phyloP scores from a whole-genome alignment of 2,329 filamentous ascomycete genomes.

The Nigrospora oryzae region DNA sequence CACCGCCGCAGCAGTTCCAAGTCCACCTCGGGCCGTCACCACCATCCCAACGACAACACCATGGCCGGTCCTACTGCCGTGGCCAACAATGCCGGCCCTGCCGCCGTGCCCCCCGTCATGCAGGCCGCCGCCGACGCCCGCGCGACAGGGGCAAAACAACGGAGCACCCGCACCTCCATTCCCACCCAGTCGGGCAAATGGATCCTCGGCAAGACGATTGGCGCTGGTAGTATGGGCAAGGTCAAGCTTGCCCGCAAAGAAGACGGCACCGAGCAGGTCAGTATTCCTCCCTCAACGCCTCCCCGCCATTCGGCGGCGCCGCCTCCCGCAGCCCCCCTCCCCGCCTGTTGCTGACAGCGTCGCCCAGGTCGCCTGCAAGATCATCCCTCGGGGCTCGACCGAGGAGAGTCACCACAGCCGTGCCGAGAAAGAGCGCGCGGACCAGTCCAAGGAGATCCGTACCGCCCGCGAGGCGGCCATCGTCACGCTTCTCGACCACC shows the following conservation, averaged over 20 bases:
- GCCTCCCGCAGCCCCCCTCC: not conserved
- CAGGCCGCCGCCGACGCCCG: conserved; percentile 36
- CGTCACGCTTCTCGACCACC: conserved; percentile 86
- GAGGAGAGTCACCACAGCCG: conserved; percentile 70
- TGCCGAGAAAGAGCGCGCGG: conserved; percentile 76
- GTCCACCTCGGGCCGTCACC: conserved; percentile 28
- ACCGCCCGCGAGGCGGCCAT: conserved; percentile 95
- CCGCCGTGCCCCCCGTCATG: conserved; percentile 39
- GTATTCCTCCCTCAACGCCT: conserved; percentile 15
- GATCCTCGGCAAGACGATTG: conserved; percentile 93
- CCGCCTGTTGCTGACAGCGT: conserved; percentile 5
- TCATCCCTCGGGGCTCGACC: conserved; percentile 82
- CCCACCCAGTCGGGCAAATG: conserved; percentile 86
- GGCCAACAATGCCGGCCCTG: conserved; percentile 43
- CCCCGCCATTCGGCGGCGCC: not conserved
- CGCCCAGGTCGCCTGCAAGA: conserved; percentile 84
- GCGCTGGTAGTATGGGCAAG: conserved; percentile 97
- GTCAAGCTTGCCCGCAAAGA: conserved; percentile 91
- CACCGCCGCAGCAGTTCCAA: conserved; percentile 43
- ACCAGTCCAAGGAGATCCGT: conserved; percentile 92
- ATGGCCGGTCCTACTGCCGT: conserved; percentile 42
- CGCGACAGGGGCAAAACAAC: conserved; percentile 38
- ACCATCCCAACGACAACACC: conserved; percentile 26
- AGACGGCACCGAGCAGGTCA: conserved; percentile 83
- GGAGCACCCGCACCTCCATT: conserved; percentile 69